phyloP scores from a whole-genome alignment of 1,139 yeast genomes.

The Kodamaea ohmeri region DNA sequence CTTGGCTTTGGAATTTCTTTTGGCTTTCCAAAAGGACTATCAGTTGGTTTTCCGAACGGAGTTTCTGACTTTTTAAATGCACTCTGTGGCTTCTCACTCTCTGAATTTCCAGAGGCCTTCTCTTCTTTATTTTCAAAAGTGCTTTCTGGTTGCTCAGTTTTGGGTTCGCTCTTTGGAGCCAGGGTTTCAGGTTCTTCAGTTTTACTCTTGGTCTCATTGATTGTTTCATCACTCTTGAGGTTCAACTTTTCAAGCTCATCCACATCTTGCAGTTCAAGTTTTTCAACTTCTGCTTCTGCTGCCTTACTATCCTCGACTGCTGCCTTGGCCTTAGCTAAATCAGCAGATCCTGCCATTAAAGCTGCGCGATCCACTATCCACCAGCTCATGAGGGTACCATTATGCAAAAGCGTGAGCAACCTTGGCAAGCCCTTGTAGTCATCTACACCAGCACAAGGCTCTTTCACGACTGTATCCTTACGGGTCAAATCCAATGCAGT shows the following conservation, averaged over 20 bases:
- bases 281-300: too few relatives aligned
- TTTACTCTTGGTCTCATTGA: not conserved
- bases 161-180: too few relatives aligned
- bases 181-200: not conserved
- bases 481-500: constrained; percentile 57
- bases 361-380: constrained; percentile 45
- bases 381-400: constrained; percentile 64
- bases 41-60: not conserved
- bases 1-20: too few relatives aligned
- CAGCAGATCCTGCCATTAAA: constrained; percentile 5
- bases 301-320: not conserved
- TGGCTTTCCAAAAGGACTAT: constrained; percentile 9
- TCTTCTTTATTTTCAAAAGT: too few relatives aligned
- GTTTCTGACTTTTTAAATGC: not conserved
- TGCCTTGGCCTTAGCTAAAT: constrained; percentile 20
- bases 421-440: constrained; percentile 56
- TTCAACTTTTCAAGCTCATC: too few relatives aligned
- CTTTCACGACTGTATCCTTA: constrained; percentile 33
- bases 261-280: too few relatives aligned
- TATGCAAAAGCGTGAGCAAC: constrained; percentile 57
- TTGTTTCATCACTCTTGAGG: not conserved
- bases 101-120: too few relatives aligned
- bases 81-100: too few relatives aligned
- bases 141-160: too few relatives aligned
- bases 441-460: constrained; percentile 61